Evolutionary conservation across 208 protist genomes (phyloP), one percentile per base, ranked within the genome.

Genomic region (Acanthamoeba lenticulata): DNA sequence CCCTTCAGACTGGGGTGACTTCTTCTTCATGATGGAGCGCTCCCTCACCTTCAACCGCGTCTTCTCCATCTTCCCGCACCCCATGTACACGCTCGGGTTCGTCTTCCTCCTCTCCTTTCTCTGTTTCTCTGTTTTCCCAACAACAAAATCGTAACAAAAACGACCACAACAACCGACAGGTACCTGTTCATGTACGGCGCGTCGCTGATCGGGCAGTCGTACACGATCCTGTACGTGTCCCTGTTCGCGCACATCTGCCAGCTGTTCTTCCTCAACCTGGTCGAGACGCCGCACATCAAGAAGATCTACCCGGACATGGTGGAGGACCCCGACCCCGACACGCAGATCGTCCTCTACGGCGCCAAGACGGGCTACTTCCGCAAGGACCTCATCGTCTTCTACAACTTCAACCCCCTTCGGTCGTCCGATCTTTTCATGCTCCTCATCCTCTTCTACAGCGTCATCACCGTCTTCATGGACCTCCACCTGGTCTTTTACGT

Each of bases 21-120:
- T 99, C 95, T 99, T 99, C 97, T 99, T 99, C 93, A 95, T 99
- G 7, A 95, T 99, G 40, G 98, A 99, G 93, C 97, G 97, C 86
- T 96, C 98, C 65, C 96, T 99, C 36, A 97, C 96, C 29, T 99
- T 99, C 92, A 98, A 99, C 95, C 98, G 98, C 92, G 98, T 99
- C 79, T 99, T 99, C 86, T 97, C 98, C 72, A 99, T 98, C 97
- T 98, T 98, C 83, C 98, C 98, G 45, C 98, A 99, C 95, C 98
- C 98, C 27, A 99, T 99, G 98, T 99, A 99, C 94, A 99, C 98
- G 17, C 98, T 99, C 67, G 98, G 96, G 97, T 95, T 93, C 45
- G 47, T 38, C 47, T 47, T 47, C 36, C 24, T 21, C 55, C 27
- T 83, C 44, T 32, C 52, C 45, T 17, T 57, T 15, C 5, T 57